These are phyloP conservation scores for Saccharomycopsis olivae DNA, from an alignment of 805 yeast genomes.

Conservation along the genomic window DNA sequence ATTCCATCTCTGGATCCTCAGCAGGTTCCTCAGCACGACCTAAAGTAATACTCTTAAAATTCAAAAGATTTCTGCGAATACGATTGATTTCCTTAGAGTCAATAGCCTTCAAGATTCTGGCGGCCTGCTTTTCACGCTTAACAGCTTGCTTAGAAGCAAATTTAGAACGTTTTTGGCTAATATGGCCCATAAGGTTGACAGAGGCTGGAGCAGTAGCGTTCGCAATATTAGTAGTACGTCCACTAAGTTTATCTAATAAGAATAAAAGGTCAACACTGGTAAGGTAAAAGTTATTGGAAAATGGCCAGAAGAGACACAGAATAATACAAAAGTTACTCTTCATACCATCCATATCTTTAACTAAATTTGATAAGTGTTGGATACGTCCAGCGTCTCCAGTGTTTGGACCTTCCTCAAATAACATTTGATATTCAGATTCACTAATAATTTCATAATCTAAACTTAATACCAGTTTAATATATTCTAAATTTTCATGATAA, in stretches of 20 bases:
- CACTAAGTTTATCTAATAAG: conserved; percentile 33
- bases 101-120: conserved; percentile 22
- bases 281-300: conserved; percentile 33
- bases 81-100: conserved; percentile 53
- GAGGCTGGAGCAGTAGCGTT: conserved; percentile 6
- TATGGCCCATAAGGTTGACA: not conserved
- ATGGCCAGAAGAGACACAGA: conserved; percentile 46
- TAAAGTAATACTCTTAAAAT: conserved; percentile 44
- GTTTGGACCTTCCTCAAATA: conserved; percentile 20
- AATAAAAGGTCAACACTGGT: conserved; percentile 51
- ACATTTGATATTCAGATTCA: conserved; percentile 18
- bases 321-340: conserved; percentile 30
- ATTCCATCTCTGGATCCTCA: conserved; percentile 20
- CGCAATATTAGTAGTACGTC: conserved; percentile 14
- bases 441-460: conserved; percentile 14
- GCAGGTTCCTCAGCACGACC: conserved; percentile 28
- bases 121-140: conserved; percentile 11
- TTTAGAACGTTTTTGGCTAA: not conserved
- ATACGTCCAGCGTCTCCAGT: not conserved
- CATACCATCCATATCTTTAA: conserved; percentile 24
- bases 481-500: conserved; percentile 13
- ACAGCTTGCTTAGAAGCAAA: conserved; percentile 6
- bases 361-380: conserved; percentile 25
- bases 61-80: conserved; percentile 49
- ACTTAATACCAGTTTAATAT: conserved; percentile 12